Conservation (phyloP, 129 eudicot genomes). For the Deinandra increscens region DNA sequence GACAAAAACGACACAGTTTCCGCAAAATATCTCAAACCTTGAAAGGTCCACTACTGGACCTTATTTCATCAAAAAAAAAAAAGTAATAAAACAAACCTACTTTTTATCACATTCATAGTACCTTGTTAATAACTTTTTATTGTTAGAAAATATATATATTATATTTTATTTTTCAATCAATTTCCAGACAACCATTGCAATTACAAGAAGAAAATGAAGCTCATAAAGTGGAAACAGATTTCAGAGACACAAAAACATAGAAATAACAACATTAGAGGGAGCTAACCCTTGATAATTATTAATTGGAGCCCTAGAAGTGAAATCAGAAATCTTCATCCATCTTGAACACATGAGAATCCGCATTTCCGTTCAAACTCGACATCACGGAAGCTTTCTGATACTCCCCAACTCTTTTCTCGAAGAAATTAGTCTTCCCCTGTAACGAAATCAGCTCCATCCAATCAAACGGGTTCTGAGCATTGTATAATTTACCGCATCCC, state of each 20-base stretch:
- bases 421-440: slow-evolving; percentile 95
- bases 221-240: slow-evolving; percentile 1
- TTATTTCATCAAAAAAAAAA: slow-evolving; percentile 8
- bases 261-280: not conserved
- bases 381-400: slow-evolving; percentile 94
- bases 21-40: not conserved
- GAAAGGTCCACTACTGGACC: slow-evolving; percentile 20
- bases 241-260: not conserved
- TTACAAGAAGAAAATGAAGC: not conserved
- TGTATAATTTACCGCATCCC: slow-evolving; percentile 60
- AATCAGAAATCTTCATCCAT: slow-evolving; percentile 38
- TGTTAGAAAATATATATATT: too few species aligned
- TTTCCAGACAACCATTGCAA: too few species aligned
- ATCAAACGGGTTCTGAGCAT: slow-evolving; percentile 79
- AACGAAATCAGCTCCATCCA: slow-evolving; percentile 94
- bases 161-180: too few species aligned
- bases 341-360: slow-evolving; percentile 27
- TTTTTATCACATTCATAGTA: not conserved
- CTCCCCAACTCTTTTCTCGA: slow-evolving; percentile 94
- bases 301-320: not conserved
- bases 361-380: slow-evolving; percentile 64
- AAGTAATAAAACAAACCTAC: not conserved
- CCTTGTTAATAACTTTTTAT: too few species aligned
- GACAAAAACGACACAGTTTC: slow-evolving; percentile 30
- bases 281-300: slow-evolving; percentile 3